These are phyloP conservation scores for Nemania abortiva DNA, from an alignment of 2,329 filamentous ascomycete species.

Conservation along the genomic window DNA sequence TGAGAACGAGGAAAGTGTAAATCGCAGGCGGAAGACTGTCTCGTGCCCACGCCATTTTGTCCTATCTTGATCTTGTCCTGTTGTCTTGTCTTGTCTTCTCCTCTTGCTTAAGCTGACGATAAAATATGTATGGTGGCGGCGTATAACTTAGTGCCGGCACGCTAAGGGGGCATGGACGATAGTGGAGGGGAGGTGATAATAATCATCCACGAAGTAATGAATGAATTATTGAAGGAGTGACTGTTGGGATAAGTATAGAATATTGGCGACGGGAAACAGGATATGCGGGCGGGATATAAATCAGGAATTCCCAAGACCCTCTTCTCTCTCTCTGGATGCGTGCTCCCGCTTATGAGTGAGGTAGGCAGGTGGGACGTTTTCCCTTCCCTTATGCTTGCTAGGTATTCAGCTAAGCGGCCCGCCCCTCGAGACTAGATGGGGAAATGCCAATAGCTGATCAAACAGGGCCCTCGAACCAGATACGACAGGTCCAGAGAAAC, in stretches of 20 bases:
- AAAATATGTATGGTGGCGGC: slow-evolving; percentile 30
- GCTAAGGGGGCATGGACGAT: slow-evolving; percentile 32
- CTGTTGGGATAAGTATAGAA: background rate
- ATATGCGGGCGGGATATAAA: slow-evolving; percentile 16
- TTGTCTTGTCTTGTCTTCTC: slow-evolving; percentile 1
- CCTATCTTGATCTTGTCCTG: background rate
- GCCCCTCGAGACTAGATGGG: slow-evolving; percentile 25
- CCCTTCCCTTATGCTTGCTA: slow-evolving; percentile 1
- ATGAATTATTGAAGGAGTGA: background rate
- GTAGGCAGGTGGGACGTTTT: slow-evolving; percentile 3
- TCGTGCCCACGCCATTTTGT: slow-evolving; percentile 41
- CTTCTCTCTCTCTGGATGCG: background rate
- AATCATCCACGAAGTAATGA: slow-evolving; percentile 19
- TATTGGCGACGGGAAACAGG: background rate
- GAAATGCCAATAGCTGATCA: slow-evolving; percentile 33
- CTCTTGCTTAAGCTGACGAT: background rate
- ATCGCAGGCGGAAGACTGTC: slow-evolving; percentile 41
- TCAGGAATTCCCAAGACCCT: slow-evolving; percentile 1
- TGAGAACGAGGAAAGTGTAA: slow-evolving; percentile 39
- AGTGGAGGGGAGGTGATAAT: slow-evolving; percentile 7
- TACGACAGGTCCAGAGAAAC: slow-evolving; percentile 19
- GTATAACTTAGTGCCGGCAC: background rate
- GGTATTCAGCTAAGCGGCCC: slow-evolving; percentile 17
- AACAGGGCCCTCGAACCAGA: slow-evolving; percentile 29
- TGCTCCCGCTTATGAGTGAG: slow-evolving; percentile 14